Conservation (phyloP, 176 grass and related monocot species). For the Oryza coarctata region DNA sequence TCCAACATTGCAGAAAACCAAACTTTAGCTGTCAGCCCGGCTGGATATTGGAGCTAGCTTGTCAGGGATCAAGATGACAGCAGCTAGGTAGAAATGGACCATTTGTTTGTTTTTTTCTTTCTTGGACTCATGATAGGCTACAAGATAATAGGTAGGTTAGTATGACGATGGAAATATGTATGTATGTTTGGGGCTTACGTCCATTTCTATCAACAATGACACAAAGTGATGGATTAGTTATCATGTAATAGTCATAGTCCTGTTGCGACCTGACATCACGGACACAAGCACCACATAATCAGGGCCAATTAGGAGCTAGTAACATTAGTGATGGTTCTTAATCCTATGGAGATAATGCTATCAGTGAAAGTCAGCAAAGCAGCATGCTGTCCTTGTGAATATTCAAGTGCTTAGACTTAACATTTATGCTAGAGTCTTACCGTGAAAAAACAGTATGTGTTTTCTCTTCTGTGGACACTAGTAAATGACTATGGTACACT, state of each 20-base stretch:
- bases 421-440: not conserved
- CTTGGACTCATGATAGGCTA: not conserved
- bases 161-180: slow-evolving; percentile 15
- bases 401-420: no score
- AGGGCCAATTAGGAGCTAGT: not conserved
- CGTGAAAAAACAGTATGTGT: no score
- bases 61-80: slow-evolving; percentile 3
- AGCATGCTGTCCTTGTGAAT: not conserved
- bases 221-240: not conserved
- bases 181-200: not conserved
- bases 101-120: not conserved
- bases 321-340: not conserved
- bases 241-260: slow-evolving; percentile 11
- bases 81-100: not conserved
- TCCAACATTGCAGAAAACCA: not conserved
- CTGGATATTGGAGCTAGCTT: slow-evolving; percentile 7
- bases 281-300: slow-evolving; percentile 3
- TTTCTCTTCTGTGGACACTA: no score
- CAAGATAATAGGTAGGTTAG: slow-evolving; percentile 4
- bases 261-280: not conserved
- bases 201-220: not conserved
- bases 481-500: no score
- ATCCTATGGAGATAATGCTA: not conserved
- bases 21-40: no score
- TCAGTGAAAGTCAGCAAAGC: not conserved